A percentile compares a stretch with the other conserved stretches of the same genome.
These are phyloP conservation scores for Agaricus sinodeliciosus DNA, from an alignment of 768 basidiomycete species.

Conservation along the genomic window DNA sequence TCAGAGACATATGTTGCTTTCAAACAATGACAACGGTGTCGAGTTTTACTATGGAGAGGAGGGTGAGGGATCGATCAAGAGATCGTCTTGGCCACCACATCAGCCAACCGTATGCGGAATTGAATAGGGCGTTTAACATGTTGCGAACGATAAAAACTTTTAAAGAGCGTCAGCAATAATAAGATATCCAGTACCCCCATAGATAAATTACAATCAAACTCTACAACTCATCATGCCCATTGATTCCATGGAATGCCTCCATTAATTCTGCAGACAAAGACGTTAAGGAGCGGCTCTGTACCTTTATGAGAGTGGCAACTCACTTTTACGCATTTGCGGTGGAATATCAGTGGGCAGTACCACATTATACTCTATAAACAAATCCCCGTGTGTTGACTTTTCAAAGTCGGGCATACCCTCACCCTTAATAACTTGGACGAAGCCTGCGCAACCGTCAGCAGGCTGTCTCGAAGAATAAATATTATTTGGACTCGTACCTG, in stretches of 20 bases:
- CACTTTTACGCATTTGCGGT: constrained; percentile 65
- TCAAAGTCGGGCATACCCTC: constrained; percentile 86
- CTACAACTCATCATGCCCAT: constrained; percentile 38
- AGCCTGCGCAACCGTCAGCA: constrained; percentile 39
- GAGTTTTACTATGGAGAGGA: too few species aligned
- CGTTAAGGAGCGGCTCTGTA: too few species aligned
- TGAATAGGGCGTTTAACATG: too few species aligned
- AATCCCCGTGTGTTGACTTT: constrained; percentile 59
- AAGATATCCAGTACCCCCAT: constrained; percentile 15
- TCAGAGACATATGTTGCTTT: too few species aligned
- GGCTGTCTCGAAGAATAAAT: neutral
- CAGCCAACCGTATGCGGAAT: too few species aligned
- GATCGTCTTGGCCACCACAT: too few species aligned
- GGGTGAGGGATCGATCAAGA: too few species aligned
- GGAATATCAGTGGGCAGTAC: constrained; percentile 76
- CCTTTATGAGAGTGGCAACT: constrained; percentile 25
- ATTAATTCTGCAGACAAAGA: constrained; percentile 37
- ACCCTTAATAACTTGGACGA: constrained; percentile 76
- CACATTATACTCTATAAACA: constrained; percentile 92
- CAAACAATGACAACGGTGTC: too few species aligned
- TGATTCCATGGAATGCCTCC: constrained; percentile 43
- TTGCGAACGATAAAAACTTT: too few species aligned
- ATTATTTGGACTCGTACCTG: constrained; percentile 42
- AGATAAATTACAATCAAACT: constrained; percentile 7
- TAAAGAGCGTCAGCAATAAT: constrained; percentile 8